phyloP scores from a whole-genome alignment of 345 rosid species.

The Alliaria petiolata region DNA sequence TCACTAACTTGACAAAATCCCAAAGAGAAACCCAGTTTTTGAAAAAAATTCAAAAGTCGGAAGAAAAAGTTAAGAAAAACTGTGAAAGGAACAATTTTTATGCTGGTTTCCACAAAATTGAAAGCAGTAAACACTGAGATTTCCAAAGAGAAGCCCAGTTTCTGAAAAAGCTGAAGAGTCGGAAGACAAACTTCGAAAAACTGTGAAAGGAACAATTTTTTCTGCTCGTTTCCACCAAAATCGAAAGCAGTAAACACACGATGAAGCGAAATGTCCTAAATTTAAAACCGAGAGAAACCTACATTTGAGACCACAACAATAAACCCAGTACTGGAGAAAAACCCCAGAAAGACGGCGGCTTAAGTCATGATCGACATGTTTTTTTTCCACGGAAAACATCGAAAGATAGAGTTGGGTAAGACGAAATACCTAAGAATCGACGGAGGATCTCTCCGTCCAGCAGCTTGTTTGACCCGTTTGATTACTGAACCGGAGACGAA shows the following conservation, averaged over 20 bases:
- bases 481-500: background rate
- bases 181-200: conserved; percentile 5
- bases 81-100: background rate
- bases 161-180: background rate
- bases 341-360: background rate
- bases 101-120: conserved; percentile 1
- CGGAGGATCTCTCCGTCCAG: background rate
- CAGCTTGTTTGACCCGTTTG: background rate
- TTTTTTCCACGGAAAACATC: background rate
- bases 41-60: background rate
- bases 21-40: conserved; percentile 10
- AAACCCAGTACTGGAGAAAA: no score
- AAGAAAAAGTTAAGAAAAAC: conserved; percentile 5
- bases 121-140: conserved; percentile 2
- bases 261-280: background rate
- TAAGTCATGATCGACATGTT: conserved; percentile 1
- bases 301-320: background rate
- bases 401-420: background rate
- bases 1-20: background rate
- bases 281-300: background rate
- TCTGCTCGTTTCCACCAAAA: conserved; percentile 3
- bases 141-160: conserved; percentile 2
- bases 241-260: background rate
- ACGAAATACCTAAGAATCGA: conserved; percentile 21
- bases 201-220: background rate